These are phyloP conservation scores for Chlorella ohadii DNA, from an alignment of 139 green algal species.

Conservation along the genomic window DNA sequence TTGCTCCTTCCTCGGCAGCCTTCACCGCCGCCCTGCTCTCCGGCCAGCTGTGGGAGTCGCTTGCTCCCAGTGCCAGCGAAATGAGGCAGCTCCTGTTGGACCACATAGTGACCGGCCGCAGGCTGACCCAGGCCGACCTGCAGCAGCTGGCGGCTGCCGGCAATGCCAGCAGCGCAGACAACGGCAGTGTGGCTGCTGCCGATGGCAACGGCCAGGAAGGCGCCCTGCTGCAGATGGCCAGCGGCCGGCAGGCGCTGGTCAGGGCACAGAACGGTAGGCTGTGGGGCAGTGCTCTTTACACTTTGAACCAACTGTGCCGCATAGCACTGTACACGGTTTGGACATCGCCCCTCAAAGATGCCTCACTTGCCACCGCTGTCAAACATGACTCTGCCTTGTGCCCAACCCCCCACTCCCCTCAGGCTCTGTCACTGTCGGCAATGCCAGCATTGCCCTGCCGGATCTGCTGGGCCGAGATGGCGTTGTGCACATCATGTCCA, in stretches of 20 bases:
- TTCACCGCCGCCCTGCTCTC: constrained; percentile 24
- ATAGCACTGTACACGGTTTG: too few relatives aligned
- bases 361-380: too few relatives aligned
- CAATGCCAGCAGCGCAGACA: not conserved
- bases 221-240: not conserved
- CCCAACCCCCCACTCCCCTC: not conserved
- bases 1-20: constrained; percentile 11
- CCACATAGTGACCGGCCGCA: not conserved
- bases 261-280: not conserved
- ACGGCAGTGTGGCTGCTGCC: not conserved
- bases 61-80: not conserved
- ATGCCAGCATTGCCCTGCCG: not conserved
- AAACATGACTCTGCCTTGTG: too few relatives aligned
- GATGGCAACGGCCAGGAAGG: not conserved
- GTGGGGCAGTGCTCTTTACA: not conserved
- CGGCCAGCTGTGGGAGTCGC: constrained; percentile 8
- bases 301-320: too few relatives aligned
- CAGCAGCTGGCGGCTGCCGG: not conserved
- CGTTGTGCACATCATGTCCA: constrained; percentile 10
- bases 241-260: not conserved
- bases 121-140: not conserved
- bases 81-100: constrained; percentile 9
- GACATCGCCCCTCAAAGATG: too few relatives aligned
- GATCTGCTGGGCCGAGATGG: constrained; percentile 7
- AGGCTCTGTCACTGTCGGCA: constrained; percentile 10